Evolutionary conservation across 306 rosid species (phyloP), one percentile per base, ranked within the genome.

Genomic region (Pyrus communis): DNA sequence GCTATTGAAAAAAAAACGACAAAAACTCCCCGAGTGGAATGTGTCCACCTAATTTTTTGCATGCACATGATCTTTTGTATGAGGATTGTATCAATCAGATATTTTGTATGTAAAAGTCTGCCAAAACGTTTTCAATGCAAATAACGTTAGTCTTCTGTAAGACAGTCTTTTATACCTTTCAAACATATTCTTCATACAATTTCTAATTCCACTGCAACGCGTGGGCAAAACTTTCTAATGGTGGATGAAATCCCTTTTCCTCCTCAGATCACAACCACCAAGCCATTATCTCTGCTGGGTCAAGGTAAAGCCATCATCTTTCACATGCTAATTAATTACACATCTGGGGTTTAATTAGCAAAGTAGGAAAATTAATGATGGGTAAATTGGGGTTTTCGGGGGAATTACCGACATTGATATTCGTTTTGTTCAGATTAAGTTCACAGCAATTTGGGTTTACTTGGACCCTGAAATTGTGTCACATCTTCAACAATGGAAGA

Each of bases 381-480:
- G 21, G 42, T 66, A 31, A 62, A 4, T 65, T 31, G 79, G 65
- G 46, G 4, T 31, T 25, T 40, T 54, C 74, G 25, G 81, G 89
- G 99, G 99, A 77, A 80, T 87, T 17, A 90, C 88, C 2, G 99
- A 90, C 77, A 25, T 25, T 25, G 27, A 25, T 1, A 1, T 25
- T 25, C 27, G 84, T 92, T 81, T 92, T 76, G 87, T 95, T 35
- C 93, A 95, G 65, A 90, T 95, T 25, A 25, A 95, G 87, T 92
- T 95, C 88, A 92, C 94, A 21, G 83, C 97, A 21, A 88, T 90
- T 63, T 97, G 99, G 69, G 93, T 95, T 68, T 95, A 95, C 84
- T 77, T 91, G 60, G 99, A 92, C 46, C 76, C 96, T 49, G 86
- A 87, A 62, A 59, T 88, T 75, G 89, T 95, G 45, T 79, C 75